phyloP scores from a whole-genome alignment of 257 asterid genomes.

The Solanum microdontum region DNA sequence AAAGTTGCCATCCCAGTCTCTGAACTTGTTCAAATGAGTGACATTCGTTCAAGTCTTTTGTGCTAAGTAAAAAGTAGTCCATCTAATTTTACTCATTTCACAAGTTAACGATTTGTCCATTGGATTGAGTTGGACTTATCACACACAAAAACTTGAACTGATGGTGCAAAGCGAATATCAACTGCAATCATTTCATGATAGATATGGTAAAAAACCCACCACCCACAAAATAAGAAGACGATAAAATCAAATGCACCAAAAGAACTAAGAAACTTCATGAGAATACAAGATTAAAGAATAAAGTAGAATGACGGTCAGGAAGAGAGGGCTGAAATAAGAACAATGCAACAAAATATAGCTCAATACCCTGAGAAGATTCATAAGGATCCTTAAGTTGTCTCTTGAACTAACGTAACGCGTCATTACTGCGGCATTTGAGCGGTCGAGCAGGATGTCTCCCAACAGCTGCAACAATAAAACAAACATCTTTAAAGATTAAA shows the following conservation, averaged over 20 bases:
- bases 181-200: not conserved
- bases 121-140: not conserved
- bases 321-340: not conserved
- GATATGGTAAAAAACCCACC: not conserved
- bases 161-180: not conserved
- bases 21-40: not conserved
- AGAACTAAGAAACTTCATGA: not conserved
- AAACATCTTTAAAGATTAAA: not conserved
- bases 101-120: not conserved
- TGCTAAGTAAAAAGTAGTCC: not conserved
- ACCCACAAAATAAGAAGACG: not conserved
- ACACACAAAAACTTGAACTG: not conserved
- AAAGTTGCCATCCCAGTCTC: not conserved
- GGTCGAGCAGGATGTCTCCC: constrained; percentile 84
- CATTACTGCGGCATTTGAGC: constrained; percentile 86
- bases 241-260: not conserved
- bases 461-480: constrained; percentile 38
- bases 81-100: not conserved
- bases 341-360: not conserved
- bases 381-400: constrained; percentile 83
- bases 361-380: constrained; percentile 89
- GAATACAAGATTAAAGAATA: not conserved
- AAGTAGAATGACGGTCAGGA: not conserved
- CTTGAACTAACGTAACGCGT: constrained; percentile 67
- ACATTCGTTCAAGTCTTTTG: not conserved